phyloP scores from a whole-genome alignment of 1,284 basidiomycete species.

The Leccinum pseudoinsigne region DNA sequence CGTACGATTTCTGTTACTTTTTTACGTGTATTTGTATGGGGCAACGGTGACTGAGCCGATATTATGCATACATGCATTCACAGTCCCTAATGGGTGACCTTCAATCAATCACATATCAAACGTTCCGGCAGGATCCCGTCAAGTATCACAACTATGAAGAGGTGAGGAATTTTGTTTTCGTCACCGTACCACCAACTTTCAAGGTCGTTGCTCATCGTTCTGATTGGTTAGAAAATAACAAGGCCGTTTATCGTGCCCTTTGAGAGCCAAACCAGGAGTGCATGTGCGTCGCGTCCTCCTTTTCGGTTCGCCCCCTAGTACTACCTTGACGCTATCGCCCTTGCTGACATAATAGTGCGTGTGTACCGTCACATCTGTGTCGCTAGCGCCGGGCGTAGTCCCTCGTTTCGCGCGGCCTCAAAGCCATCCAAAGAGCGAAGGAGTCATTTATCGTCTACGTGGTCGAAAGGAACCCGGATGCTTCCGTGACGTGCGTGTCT shows the following conservation, averaged over 20 bases:
- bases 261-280: slow-evolving; percentile 36
- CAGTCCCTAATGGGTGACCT: slow-evolving; percentile 97
- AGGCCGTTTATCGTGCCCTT: slow-evolving; percentile 83
- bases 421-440: slow-evolving; percentile 73
- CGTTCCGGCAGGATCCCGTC: slow-evolving; percentile 96
- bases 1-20: background rate
- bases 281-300: slow-evolving; percentile 45
- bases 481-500: no score
- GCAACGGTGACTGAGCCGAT: no score
- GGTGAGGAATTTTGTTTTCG: slow-evolving; percentile 39
- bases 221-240: slow-evolving; percentile 19
- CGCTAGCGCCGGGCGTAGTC: slow-evolving; percentile 94
- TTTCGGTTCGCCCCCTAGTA: no score
- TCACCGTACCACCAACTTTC: slow-evolving; percentile 7
- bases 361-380: slow-evolving; percentile 67
- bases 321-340: no score
- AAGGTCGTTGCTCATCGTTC: background rate
- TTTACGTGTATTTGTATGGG: no score
- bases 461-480: slow-evolving; percentile 52
- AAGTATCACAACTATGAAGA: slow-evolving; percentile 98
- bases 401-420: slow-evolving; percentile 85
- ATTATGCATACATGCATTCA: slow-evolving; percentile 2
- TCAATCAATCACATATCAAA: slow-evolving; percentile 93
- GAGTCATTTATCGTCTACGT: slow-evolving; percentile 74
- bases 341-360: slow-evolving; percentile 22